Evolutionary conservation across 2,329 filamentous ascomycete species (phyloP), one percentile per base, ranked within the genome.

Genomic region (Sporothrix dimorphospora): DNA sequence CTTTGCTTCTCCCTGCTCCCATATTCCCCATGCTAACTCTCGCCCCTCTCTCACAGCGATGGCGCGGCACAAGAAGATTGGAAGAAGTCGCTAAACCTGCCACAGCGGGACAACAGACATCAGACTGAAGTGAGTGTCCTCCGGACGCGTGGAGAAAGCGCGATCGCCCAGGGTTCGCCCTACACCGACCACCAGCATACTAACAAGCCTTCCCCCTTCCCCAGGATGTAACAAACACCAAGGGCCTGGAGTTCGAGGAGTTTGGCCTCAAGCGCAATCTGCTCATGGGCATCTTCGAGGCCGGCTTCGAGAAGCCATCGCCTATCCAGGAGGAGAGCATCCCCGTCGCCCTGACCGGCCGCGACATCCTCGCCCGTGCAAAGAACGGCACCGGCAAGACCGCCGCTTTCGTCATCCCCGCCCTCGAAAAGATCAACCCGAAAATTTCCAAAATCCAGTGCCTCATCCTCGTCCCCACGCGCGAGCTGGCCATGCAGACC

Each of bases 321-420:
- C 96, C 96, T 12, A 99, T 99, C 78, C 96, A 99, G 89, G 96
- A 99, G 90, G 96, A 98, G 85, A 94, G 96, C 71, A 98, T 99
- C 79, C 96, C 96, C 65, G 95, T 99, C 76, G 96, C 96, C 68
- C 88, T 99, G 72, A 97, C 95, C 65, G 96, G 96, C 72, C 90
- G 95, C 83, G 96, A 99, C 80, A 94, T 99, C 78, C 88, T 99
- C 75, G 96, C 96, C 73, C 90, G 96, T 82, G 96, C 96, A 76
- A 99, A 99, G 86, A 99, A 99, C 82, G 96, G 96, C 75, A 99
- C 96, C 49, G 96, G 96, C 80, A 99, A 99, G 85, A 99, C 96
- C 11, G 96, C 95, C 30, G 97, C 97, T 74, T 99, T 98, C 81
- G 93, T 98, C 75, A 98, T 99, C 75, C 96, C 96, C 66, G 93